Evolutionary conservation across 257 asterid species (phyloP).

Genomic region (Lantana camara): DNA sequence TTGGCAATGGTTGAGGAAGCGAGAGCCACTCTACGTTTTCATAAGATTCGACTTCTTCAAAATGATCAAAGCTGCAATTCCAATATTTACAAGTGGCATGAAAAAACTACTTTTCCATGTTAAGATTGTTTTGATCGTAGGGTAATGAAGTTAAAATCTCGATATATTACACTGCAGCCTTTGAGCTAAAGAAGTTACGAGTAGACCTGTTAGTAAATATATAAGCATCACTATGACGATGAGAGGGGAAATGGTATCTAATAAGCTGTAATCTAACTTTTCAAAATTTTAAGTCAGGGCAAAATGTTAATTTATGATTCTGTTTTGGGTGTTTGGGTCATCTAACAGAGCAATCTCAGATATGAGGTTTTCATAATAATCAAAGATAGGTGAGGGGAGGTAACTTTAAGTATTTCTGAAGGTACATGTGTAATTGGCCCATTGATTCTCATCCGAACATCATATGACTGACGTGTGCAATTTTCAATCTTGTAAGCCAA

Average conservation of each 20-base stretch:
- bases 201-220: background rate
- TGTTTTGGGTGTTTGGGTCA: no score
- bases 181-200: constrained; percentile 7
- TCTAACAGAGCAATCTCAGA: background rate
- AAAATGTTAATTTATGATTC: background rate
- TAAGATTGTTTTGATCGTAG: background rate
- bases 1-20: no score
- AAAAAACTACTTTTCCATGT: background rate
- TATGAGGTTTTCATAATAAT: background rate
- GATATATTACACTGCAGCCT: background rate
- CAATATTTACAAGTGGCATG: background rate
- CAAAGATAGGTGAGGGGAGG: background rate
- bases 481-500: background rate
- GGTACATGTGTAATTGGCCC: background rate
- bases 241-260: no score
- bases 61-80: no score
- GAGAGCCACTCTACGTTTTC: no score
- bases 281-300: background rate
- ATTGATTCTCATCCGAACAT: constrained; percentile 13
- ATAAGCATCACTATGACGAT: background rate
- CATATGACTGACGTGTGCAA: background rate
- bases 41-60: no score
- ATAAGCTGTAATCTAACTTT: background rate
- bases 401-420: background rate
- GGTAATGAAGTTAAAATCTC: background rate